Evolutionary conservation across 2,329 filamentous ascomycete species (phyloP).

Genomic region (Polytolypa hystricis): DNA sequence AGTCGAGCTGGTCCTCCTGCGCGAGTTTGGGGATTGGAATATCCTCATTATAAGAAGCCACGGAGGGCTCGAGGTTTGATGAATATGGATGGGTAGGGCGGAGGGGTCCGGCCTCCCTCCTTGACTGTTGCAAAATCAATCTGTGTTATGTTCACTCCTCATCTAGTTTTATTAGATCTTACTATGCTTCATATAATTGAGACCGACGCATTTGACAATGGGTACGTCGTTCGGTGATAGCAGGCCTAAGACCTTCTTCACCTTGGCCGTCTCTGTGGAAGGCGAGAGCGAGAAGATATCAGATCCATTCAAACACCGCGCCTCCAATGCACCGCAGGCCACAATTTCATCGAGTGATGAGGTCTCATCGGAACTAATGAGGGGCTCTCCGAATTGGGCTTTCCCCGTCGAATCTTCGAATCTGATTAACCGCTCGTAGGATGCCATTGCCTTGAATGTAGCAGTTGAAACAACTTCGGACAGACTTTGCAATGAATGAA

Average conservation of each 20-base stretch:
- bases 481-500: no score
- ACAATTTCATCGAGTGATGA: slow-evolving; percentile 23
- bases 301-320: slow-evolving; percentile 23
- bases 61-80: slow-evolving; percentile 30
- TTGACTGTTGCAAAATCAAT: slow-evolving; percentile 13
- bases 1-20: slow-evolving; percentile 30
- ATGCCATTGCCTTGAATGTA: no score
- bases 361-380: slow-evolving; percentile 28
- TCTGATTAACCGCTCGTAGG: slow-evolving; percentile 29
- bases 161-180: background rate
- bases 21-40: slow-evolving; percentile 23
- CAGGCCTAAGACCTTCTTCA: slow-evolving; percentile 9
- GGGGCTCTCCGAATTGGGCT: slow-evolving; percentile 22
- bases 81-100: slow-evolving; percentile 27
- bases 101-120: slow-evolving; percentile 29
- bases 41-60: slow-evolving; percentile 21
- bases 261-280: background rate
- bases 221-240: slow-evolving; percentile 30
- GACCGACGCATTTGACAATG: slow-evolving; percentile 36
- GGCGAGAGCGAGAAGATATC: background rate
- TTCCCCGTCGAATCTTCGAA: slow-evolving; percentile 30
- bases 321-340: slow-evolving; percentile 24
- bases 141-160: background rate
- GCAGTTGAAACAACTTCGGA: no score
- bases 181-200: slow-evolving; percentile 35